Evolutionary conservation across 2,329 filamentous ascomycete genomes (phyloP).

Genomic region (Hymenoscyphus linearis): DNA sequence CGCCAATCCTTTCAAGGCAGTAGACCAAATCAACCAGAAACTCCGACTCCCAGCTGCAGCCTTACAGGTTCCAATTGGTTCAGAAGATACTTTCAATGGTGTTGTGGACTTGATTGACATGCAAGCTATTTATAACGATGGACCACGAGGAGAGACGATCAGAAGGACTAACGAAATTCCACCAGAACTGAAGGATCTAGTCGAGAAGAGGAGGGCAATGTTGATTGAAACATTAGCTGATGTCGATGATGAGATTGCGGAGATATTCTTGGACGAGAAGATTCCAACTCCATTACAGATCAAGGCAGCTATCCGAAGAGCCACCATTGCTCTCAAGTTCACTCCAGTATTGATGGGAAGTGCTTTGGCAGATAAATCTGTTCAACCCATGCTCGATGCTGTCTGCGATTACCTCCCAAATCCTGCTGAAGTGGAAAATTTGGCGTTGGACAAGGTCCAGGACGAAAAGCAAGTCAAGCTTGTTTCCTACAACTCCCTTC

Average conservation of each 20-base stretch:
- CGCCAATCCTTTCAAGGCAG: slow-evolving; percentile 93
- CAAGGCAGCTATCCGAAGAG: slow-evolving; percentile 83
- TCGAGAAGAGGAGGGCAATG: slow-evolving; percentile 73
- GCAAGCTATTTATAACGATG: slow-evolving; percentile 91
- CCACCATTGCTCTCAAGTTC: slow-evolving; percentile 87
- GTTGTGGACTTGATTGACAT: slow-evolving; percentile 90
- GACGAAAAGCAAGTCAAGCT: slow-evolving; percentile 78
- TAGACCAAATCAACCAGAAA: slow-evolving; percentile 97
- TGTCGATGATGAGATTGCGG: slow-evolving; percentile 95
- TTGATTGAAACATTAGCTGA: slow-evolving; percentile 94
- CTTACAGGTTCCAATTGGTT: slow-evolving; percentile 88
- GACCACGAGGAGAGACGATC: slow-evolving; percentile 72
- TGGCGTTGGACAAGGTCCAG: slow-evolving; percentile 78
- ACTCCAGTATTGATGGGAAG: slow-evolving; percentile 95
- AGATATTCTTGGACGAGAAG: slow-evolving; percentile 85
- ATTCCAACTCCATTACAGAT: slow-evolving; percentile 77
- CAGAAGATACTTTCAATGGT: slow-evolving; percentile 86
- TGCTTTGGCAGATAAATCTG: slow-evolving; percentile 86
- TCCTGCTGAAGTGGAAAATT: slow-evolving; percentile 81
- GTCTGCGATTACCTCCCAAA: slow-evolving; percentile 96
- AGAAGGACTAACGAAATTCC: slow-evolving; percentile 76
- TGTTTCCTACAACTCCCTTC: slow-evolving; percentile 86
- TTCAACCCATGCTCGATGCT: slow-evolving; percentile 95
- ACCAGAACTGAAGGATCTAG: slow-evolving; percentile 68
- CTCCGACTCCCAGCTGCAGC: slow-evolving; percentile 89